Base-by-base conservation (phyloP, 441 rosid species). In the Gossypium trilobum region DNA sequence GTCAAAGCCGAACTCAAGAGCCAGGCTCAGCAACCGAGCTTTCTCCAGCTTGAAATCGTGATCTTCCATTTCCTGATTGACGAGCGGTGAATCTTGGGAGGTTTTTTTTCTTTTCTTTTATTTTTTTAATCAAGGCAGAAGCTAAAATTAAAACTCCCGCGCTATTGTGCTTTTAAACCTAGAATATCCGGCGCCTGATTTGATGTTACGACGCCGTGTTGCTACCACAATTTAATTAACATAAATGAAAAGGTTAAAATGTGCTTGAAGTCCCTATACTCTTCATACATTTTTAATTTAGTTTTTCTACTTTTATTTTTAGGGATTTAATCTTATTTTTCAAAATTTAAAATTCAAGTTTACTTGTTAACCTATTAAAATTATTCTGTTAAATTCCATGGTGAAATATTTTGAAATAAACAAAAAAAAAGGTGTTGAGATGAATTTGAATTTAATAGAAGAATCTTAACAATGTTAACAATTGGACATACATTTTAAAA, bases 1-100 rank as follows among this genome's bases (percentile, higher is more conserved):
- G 56, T 88, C 90, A 81, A 94, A 94, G 23, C 99, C 97, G 55
- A 84, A 81, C 0, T 85, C 89, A 48, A 86, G 81, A 57, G 97
- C 97, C 77, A 92, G 75, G 88, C 88, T 89, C 52, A 89, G 61
- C 58, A 92, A 76, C 73, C 93, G 91, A 77, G 86, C 84, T 82
- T 82, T 89, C 95, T 91, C 95, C 44, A 87, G 39, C 68, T 88
- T 87, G 50, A 80, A 81, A 67, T 87, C 91, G 19, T 77, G 79
- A 39, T 44, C 66, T 11, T 25, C 82, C 91, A 88, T 87, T 73
- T 65, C 20, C 20, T 16, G 31, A 22, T 31, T 7, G 42, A 23
- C 16, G 71, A 65, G 33, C 10, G 55, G 29, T 56, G 65, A 25
- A 36, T 64, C 27, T 73, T 33, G 14, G 3, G 61, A 56, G 64